These are phyloP conservation scores for Penicillium rolfsii DNA, from an alignment of 2,329 filamentous ascomycete species.

Conservation along the genomic window DNA sequence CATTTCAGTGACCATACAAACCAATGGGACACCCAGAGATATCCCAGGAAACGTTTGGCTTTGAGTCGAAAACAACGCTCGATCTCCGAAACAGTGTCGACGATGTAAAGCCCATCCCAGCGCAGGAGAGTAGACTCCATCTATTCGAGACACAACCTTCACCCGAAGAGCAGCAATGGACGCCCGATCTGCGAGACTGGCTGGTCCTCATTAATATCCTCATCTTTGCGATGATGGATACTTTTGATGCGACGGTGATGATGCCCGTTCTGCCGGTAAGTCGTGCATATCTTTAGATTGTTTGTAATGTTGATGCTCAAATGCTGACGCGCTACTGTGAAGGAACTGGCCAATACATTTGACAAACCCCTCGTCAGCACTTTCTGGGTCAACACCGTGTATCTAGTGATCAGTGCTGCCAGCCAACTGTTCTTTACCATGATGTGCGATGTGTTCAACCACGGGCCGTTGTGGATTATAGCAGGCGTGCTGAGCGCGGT, in stretches of 20 bases:
- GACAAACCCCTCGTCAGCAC: slow-evolving; percentile 43
- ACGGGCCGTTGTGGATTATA: slow-evolving; percentile 49
- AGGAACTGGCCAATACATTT: slow-evolving; percentile 41
- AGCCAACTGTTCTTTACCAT: slow-evolving; percentile 37
- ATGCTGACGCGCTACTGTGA: not conserved
- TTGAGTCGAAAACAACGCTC: slow-evolving; percentile 23
- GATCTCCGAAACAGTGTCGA: slow-evolving; percentile 20
- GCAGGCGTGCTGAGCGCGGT: slow-evolving; percentile 52
- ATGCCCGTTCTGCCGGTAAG: slow-evolving; percentile 51
- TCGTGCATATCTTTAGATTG: not conserved
- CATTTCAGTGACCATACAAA: not conserved
- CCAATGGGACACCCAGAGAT: slow-evolving; percentile 24
- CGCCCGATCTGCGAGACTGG: slow-evolving; percentile 45
- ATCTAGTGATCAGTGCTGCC: slow-evolving; percentile 45
- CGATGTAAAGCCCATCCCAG: slow-evolving; percentile 11
- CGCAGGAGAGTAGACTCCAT: slow-evolving; percentile 25
- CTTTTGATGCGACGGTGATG: slow-evolving; percentile 54
- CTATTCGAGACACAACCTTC: slow-evolving; percentile 24
- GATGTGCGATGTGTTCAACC: slow-evolving; percentile 48
- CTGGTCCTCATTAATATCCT: slow-evolving; percentile 48
- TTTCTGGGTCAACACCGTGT: slow-evolving; percentile 57
- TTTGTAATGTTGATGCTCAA: not conserved
- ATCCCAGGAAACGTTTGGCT: slow-evolving; percentile 15
- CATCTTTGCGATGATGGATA: slow-evolving; percentile 53
- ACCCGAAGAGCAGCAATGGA: slow-evolving; percentile 37